Base-by-base conservation (phyloP, 1,284 basidiomycete species). In the Exobasidium cylindrosporum region DNA sequence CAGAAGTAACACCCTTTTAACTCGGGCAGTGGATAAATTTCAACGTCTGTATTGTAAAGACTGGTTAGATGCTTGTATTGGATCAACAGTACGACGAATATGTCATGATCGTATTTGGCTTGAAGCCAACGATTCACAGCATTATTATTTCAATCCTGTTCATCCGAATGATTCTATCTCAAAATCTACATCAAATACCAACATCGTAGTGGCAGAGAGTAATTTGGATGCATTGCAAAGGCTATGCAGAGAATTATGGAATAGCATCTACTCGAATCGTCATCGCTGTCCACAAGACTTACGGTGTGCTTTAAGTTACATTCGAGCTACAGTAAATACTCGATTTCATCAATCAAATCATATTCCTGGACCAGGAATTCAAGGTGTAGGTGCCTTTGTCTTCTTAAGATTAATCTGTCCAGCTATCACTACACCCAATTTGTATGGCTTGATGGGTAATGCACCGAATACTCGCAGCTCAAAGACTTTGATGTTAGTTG, bases 361-460 rank as follows among this genome's bases (percentile, higher is more conserved):
- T 17, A 60, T 63, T 11, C 56, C 58, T 13, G 65, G 67, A n/a
- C 67, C 74, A 3, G 74, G 74, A 23, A 70, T 70, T 24, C 74
- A 76, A 50, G 70, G 66, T 40, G 70, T 76, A 0, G 73, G 74
- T 29, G 69, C 74, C 2, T 74, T 76, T 32, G 72, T 73, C 28
- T 76, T 76, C 53, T 57, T 76, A 32, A 66, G 74, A 4, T 64
- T 76, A 21, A 71, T 76, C 43, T 76, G 72, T 53, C 72, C 74
- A 11, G 70, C 74, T 0, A 73, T 76, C 58, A 70, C 70, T 23
- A 57, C 70, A 13, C 72, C 74, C 6, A 68, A 76, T 58, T 63
- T 73, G 30, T 76, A 73, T 44, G 74, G 74, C 21, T 57, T 76
- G 31, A 67, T 69, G 13, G 52, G 49, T 11, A n/a, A 45, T 58